Conservation (phyloP, 1,284 basidiomycete species). For the Apiotrichum sp. region DNA sequence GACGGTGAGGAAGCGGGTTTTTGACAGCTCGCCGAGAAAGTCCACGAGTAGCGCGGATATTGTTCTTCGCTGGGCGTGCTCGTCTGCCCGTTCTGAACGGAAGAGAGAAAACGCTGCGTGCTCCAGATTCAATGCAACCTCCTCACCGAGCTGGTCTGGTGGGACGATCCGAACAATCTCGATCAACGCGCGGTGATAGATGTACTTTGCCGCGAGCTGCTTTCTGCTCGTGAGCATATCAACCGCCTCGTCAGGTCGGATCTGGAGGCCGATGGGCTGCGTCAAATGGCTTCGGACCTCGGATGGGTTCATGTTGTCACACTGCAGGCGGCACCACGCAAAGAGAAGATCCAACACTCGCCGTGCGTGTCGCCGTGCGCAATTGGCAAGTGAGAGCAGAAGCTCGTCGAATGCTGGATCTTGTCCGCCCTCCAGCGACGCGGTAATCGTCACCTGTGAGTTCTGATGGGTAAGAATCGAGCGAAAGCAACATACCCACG, state of each 20-base stretch:
- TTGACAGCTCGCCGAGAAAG: conserved; percentile 74
- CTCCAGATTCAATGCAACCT: conserved; percentile 69
- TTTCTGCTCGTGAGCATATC: conserved; percentile 64
- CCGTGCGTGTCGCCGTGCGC: conserved; percentile 76
- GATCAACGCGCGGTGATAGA: conserved; percentile 78
- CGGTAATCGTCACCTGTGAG: conserved; percentile 59
- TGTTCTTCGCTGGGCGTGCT: conserved; percentile 60
- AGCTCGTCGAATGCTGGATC: conserved; percentile 75
- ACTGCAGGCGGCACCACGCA: conserved; percentile 76
- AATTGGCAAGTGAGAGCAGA: conserved; percentile 73
- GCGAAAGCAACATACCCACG: conserved; percentile 50
- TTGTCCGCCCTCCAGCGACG: conserved; percentile 62
- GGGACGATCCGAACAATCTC: conserved; percentile 66
- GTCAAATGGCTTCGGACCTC: conserved; percentile 38
- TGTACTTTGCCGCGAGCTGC: conserved; percentile 71
- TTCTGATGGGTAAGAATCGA: conserved; percentile 51
- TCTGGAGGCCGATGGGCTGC: conserved; percentile 34
- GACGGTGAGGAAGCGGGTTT: conserved; percentile 75
- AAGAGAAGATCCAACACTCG: conserved; percentile 79
- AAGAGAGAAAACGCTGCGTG: conserved; percentile 82
- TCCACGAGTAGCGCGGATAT: conserved; percentile 75
- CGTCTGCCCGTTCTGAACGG: conserved; percentile 59
- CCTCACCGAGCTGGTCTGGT: conserved; percentile 68
- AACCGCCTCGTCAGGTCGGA: conserved; percentile 53
- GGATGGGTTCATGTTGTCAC: conserved; percentile 57